Percentiles rank a stretch among this genome's conserved stretches.
phyloP scores from a whole-genome alignment of 805 yeast genomes.

The Starmerella stigmatis region DNA sequence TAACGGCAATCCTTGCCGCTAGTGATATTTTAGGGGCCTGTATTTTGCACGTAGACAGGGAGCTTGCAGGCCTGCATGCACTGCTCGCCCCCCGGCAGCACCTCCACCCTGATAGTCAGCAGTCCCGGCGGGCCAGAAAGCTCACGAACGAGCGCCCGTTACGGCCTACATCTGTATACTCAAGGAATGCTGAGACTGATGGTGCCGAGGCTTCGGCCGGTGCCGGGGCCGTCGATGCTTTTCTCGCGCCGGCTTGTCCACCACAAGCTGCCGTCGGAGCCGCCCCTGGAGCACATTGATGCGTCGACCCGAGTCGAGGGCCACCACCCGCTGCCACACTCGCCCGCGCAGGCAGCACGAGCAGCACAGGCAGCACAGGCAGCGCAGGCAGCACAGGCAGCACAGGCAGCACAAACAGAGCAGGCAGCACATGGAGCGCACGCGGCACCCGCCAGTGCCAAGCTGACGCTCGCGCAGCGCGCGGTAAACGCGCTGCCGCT shows the following conservation, averaged over 20 bases:
- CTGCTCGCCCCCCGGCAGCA: no score
- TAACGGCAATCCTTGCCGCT: no score
- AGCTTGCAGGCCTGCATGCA: no score
- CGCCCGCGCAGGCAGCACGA: not conserved
- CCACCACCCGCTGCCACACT: not conserved
- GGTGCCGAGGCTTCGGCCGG: not conserved
- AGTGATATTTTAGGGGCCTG: no score
- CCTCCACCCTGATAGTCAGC: no score
- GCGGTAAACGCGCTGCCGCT: slow-evolving; percentile 45
- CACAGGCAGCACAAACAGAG: no score
- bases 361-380: not conserved
- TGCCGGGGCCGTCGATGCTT: not conserved
- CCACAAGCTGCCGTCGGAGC: not conserved
- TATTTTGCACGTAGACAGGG: no score
- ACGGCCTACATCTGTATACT: no score
- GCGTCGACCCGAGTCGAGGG: not conserved
- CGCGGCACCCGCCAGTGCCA: not conserved
- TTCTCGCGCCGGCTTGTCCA: not conserved
- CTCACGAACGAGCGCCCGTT: no score
- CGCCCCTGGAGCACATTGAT: not conserved
- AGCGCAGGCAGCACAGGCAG: not conserved
- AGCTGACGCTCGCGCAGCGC: slow-evolving; percentile 27
- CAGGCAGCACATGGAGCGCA: not conserved
- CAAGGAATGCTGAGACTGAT: no score
- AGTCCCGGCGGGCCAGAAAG: no score